Conservation (phyloP, 805 yeast genomes). For the Sugiyamaella floridensis region DNA sequence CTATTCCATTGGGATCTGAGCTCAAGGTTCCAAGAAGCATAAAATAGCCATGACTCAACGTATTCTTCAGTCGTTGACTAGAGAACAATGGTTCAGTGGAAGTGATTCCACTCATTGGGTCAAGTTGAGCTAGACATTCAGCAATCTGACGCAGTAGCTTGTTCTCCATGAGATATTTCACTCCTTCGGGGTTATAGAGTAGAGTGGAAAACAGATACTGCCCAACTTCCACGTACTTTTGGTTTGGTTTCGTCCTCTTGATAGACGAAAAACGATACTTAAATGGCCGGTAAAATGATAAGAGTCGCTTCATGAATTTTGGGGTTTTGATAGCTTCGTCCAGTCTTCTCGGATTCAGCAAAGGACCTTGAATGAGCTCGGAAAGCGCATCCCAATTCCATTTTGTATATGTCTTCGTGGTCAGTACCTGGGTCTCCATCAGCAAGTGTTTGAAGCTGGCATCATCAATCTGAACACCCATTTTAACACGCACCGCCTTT, state of each 20-base stretch:
- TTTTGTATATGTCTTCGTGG: slow-evolving; percentile 67
- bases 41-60: slow-evolving; percentile 72
- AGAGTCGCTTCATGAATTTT: slow-evolving; percentile 73
- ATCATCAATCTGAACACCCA: slow-evolving; percentile 50
- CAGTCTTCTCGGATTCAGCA: slow-evolving; percentile 60
- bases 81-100: slow-evolving; percentile 73
- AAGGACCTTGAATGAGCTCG: slow-evolving; percentile 75
- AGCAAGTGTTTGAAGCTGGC: slow-evolving; percentile 58
- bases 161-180: slow-evolving; percentile 56
- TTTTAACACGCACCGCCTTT: slow-evolving; percentile 25
- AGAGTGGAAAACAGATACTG: slow-evolving; percentile 65
- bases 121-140: slow-evolving; percentile 80
- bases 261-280: slow-evolving; percentile 68
- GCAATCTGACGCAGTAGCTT: slow-evolving; percentile 83
- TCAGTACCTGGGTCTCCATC: slow-evolving; percentile 59
- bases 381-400: slow-evolving; percentile 84
- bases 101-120: slow-evolving; percentile 67
- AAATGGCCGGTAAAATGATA: slow-evolving; percentile 88
- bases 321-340: slow-evolving; percentile 75
- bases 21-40: slow-evolving; percentile 70
- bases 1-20: slow-evolving; percentile 52
- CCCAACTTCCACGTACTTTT: slow-evolving; percentile 62
- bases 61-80: slow-evolving; percentile 47
- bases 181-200: slow-evolving; percentile 57
- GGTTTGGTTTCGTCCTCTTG: slow-evolving; percentile 44